Base-by-base conservation (phyloP, 2,329 filamentous ascomycete species). In the Mycocentrospora acerina region DNA sequence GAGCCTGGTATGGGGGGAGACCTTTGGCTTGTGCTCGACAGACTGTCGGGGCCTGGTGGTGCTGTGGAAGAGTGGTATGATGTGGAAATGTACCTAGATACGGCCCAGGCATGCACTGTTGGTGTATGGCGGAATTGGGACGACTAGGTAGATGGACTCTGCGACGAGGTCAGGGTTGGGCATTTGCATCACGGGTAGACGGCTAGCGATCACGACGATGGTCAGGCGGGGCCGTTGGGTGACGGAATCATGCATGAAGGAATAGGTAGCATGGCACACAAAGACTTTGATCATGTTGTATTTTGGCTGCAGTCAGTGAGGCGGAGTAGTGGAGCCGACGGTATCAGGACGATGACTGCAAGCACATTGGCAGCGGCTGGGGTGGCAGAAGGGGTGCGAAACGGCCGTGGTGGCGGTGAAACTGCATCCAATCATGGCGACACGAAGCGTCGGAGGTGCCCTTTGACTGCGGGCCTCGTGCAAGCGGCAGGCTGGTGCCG, bases 1-100 rank as follows among this genome's bases (percentile, higher is more conserved):
- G 81, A 82, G 29, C 85, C 88, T 0, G 75, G 72, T n/a, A 67
- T 78, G 48, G 71, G 74, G 40, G 77, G 78, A 14, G 83, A 83
- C 13, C 64, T 90, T 40, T 94, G 86, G 85, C 72, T 96, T 36
- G 84, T 95, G 5, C 72, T 96, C 28, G 90, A 96, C 67, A 78
- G 86, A 49, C 78, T 91, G 56, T 86, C 82, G n/a, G 78, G 77
- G 9, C 73, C 73, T 29, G 69, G 69, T 4, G 74, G 64, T 27
- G 57, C 63, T 37, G 59, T 53, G 35, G 71, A 71, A 37, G 75
- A 79, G 57, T 66, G 71, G 40, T 77, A 87, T 38, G 60, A 67
- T 7, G 64, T 78, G 5, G 72, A 76, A 50, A 53, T 76, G 14
- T 70, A 69, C 29, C 67, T 66, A 12, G 75, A 78, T 46, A 65